phyloP scores from a whole-genome alignment of 495 filamentous ascomycete species.

The Thermothielavioides terrestris region DNA sequence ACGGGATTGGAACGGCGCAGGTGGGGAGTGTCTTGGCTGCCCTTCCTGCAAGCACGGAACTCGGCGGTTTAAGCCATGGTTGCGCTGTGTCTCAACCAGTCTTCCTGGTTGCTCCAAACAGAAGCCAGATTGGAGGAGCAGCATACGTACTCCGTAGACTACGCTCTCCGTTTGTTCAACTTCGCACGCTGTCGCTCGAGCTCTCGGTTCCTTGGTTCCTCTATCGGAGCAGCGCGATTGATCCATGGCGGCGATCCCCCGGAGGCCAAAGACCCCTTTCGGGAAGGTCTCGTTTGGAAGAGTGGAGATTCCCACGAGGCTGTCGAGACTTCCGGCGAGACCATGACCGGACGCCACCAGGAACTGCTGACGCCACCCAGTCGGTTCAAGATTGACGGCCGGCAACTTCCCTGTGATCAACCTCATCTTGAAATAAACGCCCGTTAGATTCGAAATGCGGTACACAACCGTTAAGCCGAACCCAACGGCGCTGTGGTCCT shows the following conservation, averaged over 20 bases:
- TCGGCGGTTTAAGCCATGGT: neutral
- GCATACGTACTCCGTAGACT: no score
- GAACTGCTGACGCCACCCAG: neutral
- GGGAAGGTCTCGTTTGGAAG: neutral
- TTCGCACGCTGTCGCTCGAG: no score
- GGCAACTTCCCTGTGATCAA: neutral
- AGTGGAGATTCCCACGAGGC: no score
- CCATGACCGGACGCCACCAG: neutral
- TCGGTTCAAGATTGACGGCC: neutral
- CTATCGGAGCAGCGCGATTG: neutral
- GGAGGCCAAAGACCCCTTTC: neutral
- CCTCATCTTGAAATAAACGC: no score
- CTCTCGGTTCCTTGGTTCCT: no score
- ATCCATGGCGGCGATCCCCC: conserved; percentile 6
- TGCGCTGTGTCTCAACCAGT: neutral
- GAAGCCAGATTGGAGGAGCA: no score
- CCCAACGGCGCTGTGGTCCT: neutral
- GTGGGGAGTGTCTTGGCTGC: conserved; percentile 3
- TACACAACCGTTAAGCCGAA: no score
- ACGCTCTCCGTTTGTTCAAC: no score
- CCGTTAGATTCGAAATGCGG: no score
- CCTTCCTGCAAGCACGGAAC: neutral
- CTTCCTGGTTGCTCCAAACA: neutral
- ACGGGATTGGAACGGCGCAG: conserved; percentile 9
- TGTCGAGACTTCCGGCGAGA: no score